Evolutionary conservation across 2,329 filamentous ascomycete genomes (phyloP).

Genomic region (Penicillium sp.): DNA sequence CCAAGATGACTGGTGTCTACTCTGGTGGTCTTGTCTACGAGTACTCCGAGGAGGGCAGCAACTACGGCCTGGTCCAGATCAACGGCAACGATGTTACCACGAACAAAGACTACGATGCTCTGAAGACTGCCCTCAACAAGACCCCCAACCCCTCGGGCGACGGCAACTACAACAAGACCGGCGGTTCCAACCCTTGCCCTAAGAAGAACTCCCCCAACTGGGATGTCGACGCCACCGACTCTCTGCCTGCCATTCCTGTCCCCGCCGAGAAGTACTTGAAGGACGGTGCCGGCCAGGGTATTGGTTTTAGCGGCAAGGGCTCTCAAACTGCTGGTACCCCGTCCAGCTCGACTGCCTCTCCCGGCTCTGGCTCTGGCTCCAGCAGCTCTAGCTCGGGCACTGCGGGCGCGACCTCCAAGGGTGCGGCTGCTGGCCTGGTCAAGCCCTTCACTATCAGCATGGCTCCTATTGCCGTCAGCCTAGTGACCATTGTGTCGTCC

Average conservation of each 20-base stretch:
- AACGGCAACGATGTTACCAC: conserved; percentile 58
- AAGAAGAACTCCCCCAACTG: conserved; percentile 54
- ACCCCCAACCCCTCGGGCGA: conserved; percentile 57
- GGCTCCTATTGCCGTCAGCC: conserved; percentile 54
- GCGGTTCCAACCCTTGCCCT: conserved; percentile 58
- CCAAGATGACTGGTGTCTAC: conserved; percentile 84
- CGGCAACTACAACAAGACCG: conserved; percentile 61
- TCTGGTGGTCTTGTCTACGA: conserved; percentile 96
- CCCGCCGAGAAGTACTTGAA: conserved; percentile 60
- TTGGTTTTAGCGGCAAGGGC: conserved; percentile 58
- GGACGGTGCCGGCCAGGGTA: conserved; percentile 59
- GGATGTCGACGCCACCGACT: conserved; percentile 53
- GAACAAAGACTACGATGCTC: conserved; percentile 62
- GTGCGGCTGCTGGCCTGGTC: conserved; percentile 35
- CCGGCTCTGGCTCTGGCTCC: conserved; percentile 49
- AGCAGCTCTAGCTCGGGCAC: conserved; percentile 30
- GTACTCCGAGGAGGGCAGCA: conserved; percentile 81
- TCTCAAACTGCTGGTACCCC: conserved; percentile 58
- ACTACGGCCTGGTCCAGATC: conserved; percentile 78
- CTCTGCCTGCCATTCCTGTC: conserved; percentile 60
- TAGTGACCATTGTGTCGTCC: conserved; percentile 55
- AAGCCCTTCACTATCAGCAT: conserved; percentile 49
- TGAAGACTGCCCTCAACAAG: conserved; percentile 54
- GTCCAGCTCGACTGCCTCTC: conserved; percentile 51
- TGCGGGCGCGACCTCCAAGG: conserved; percentile 7